Base-by-base conservation (phyloP, 164 flowering plant genomes). In the Pachysandra terminalis region DNA sequence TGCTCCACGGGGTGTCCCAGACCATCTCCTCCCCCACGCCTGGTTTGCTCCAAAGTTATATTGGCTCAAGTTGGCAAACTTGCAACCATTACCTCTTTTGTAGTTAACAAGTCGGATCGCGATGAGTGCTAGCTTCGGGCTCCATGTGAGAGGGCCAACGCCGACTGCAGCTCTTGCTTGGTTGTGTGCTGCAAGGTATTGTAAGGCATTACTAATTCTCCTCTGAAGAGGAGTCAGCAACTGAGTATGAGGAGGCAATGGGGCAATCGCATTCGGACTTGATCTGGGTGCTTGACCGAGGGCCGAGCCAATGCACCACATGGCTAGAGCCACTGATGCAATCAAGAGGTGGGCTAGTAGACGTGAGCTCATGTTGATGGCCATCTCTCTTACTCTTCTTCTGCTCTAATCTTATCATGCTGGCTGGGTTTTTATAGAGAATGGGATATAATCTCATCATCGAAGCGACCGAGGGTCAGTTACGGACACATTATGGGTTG, bases 31-130 rank as follows among this genome's bases (percentile, higher is more conserved):
- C 0, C 73, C 74, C 82, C 81, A 77, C 27, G 78, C 56, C 76
- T 88, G 93, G 78, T 90, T 90, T 19, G 74, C 88, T 0, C 96
- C 93, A 61, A 79, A 89, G 71, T 73, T 65, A 59, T 71, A 56
- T 19, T 63, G 35, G 28, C 25, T 73, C 69, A 84, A 25, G 37
- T 79, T 68, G 0, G 90, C 91, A 57, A 90, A 88, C 14, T 72
- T 57, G 80, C 96, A 90, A 1, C 67, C 71, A 69, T 79, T 74
- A 80, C 81, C 69, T 17, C 91, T 73, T 67, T 90, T 93, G 78
- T 72, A 83, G 55, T 86, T 68, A 3, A 64, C 89, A 0, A 81
- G 68, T 23, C 60, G 70, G 68, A 79, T 78, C 0, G 87, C 73
- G 58, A 66, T 73, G 0, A 65, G 75, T 51, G 85, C 86, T n/a